phyloP scores from a whole-genome alignment of 2,329 filamentous ascomycete genomes.

The Talaromyces sp. region DNA sequence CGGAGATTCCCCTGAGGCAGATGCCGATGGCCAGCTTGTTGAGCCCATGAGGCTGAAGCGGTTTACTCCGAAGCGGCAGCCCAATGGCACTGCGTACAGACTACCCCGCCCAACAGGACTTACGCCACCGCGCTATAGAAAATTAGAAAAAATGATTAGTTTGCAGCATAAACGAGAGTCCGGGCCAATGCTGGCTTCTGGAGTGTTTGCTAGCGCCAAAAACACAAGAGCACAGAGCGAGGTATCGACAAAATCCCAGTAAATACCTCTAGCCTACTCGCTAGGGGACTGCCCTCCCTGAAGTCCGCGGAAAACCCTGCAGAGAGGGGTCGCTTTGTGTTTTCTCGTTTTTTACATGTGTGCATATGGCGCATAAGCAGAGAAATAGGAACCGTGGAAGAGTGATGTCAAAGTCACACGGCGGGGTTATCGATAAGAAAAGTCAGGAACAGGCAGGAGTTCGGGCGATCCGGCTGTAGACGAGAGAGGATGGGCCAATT shows the following conservation, averaged over 20 bases:
- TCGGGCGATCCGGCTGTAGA: constrained; percentile 3
- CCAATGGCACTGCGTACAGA: not conserved
- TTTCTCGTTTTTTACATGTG: not conserved
- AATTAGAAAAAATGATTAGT: not conserved
- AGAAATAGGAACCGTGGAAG: not conserved
- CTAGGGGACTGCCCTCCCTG: not conserved
- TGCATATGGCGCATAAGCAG: no score
- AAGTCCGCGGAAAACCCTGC: not conserved
- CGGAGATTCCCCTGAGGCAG: not conserved
- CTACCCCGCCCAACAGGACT: not conserved
- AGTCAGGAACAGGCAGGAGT: not conserved
- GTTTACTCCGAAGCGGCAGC: not conserved
- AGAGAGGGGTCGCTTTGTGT: not conserved
- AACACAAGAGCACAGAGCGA: not conserved
- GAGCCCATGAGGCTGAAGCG: not conserved
- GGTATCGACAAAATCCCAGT: no score
- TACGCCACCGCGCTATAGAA: not conserved
- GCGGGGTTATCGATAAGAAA: no score
- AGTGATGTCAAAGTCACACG: no score
- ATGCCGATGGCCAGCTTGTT: not conserved
- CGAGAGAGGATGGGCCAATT: no score
- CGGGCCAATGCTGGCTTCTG: not conserved
- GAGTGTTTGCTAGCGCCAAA: not conserved
- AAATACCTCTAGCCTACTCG: no score
- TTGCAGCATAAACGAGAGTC: not conserved